These are phyloP conservation scores for Annulohypoxylon moriforme DNA, from an alignment of 495 filamentous ascomycete species.

Conservation along the genomic window DNA sequence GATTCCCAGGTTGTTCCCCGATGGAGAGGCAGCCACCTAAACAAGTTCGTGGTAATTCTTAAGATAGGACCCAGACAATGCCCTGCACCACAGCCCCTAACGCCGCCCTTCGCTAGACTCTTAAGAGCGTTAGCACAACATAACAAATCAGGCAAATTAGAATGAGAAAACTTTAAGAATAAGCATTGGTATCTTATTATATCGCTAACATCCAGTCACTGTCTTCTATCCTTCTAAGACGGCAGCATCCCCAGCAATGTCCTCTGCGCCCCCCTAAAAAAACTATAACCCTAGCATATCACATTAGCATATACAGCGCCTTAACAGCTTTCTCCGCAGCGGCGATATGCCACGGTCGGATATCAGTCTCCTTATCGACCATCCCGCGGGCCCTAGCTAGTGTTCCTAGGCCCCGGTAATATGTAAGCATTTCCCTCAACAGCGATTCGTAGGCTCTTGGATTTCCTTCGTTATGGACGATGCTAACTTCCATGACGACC, in stretches of 20 bases:
- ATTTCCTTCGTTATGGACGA: constrained; percentile 67
- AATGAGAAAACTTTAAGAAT: background rate
- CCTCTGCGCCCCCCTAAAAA: background rate
- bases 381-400: constrained; percentile 78
- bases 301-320: constrained; percentile 68
- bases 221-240: background rate
- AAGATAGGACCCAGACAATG: background rate
- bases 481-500: constrained; percentile 71
- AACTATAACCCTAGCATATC: constrained; percentile 21
- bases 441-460: constrained; percentile 68
- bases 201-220: background rate
- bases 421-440: constrained; percentile 76
- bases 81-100: no score
- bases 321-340: constrained; percentile 76
- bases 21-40: no score
- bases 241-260: background rate
- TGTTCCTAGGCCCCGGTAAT: constrained; percentile 79
- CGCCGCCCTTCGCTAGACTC: background rate
- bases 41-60: no score
- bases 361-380: constrained; percentile 68
- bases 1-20: no score
- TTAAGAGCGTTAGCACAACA: background rate
- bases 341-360: constrained; percentile 87
- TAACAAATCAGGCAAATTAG: background rate
- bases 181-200: constrained; percentile 8